Evolutionary conservation across 2,329 filamentous ascomycete species (phyloP).

Genomic region (Graphium sp.): DNA sequence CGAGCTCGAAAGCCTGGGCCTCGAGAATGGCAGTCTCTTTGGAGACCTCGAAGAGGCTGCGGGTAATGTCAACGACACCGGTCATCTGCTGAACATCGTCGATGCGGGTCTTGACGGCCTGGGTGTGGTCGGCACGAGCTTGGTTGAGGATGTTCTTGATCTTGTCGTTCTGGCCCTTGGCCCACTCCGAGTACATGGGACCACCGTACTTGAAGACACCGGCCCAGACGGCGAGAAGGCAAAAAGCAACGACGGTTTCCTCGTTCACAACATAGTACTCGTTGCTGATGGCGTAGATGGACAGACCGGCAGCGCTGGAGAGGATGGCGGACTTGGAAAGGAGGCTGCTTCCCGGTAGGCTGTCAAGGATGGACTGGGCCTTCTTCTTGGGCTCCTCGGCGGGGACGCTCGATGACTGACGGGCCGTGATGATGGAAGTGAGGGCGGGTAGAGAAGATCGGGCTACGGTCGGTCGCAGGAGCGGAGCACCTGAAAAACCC

Average conservation of each 20-base stretch:
- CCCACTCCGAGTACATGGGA: constrained; percentile 85
- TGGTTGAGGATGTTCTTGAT: constrained; percentile 91
- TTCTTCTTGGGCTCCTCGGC: constrained; percentile 87
- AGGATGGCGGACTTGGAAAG: constrained; percentile 95
- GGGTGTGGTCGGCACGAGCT: constrained; percentile 85
- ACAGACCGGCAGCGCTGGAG: constrained; percentile 78
- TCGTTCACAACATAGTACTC: constrained; percentile 99
- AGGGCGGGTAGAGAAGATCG: constrained; percentile 60
- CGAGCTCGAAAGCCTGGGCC: constrained; percentile 88
- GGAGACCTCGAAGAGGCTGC: constrained; percentile 91
- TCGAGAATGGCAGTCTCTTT: constrained; percentile 98
- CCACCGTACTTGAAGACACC: constrained; percentile 87
- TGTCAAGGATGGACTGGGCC: constrained; percentile 87
- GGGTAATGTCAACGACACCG: constrained; percentile 90
- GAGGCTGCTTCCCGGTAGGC: constrained; percentile 80
- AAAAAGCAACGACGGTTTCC: constrained; percentile 89
- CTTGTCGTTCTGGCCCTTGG: constrained; percentile 73
- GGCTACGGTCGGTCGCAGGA: constrained; percentile 70
- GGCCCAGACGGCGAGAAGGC: constrained; percentile 82
- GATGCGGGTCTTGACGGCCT: constrained; percentile 89
- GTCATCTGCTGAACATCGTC: constrained; percentile 88
- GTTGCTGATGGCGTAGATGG: constrained; percentile 93
- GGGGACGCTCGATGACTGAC: constrained; percentile 62
- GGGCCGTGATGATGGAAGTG: constrained; percentile 46
- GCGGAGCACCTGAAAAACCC: constrained; percentile 63